Percentiles rank a stretch among this genome's conserved stretches.
These are phyloP conservation scores for Saccharomycopsis malanga DNA, from an alignment of 805 yeast species.

Conservation along the genomic window DNA sequence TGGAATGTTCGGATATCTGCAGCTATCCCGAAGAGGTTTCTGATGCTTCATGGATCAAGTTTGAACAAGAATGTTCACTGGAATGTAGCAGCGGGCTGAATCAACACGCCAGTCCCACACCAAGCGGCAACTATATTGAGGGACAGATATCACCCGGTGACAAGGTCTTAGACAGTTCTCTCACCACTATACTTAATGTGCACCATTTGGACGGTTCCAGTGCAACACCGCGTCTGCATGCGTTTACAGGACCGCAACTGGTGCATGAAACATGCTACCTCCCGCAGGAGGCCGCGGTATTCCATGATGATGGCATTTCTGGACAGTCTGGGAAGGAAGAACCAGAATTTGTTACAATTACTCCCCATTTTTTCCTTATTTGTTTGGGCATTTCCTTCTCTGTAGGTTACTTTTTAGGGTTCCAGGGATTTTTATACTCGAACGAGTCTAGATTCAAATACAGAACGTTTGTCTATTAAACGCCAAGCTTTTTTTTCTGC, in stretches of 20 bases:
- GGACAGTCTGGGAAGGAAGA: not conserved
- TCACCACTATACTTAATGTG: not conserved
- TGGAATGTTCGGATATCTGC: slow-evolving; percentile 13
- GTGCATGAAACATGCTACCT: not conserved
- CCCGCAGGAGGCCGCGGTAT: not conserved
- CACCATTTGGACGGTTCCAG: not conserved
- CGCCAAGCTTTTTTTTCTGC: not conserved
- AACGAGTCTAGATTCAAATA: not conserved
- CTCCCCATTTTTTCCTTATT: slow-evolving; percentile 10
- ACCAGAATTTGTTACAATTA: not conserved
- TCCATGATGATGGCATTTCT: not conserved
- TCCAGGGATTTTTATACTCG: slow-evolving; percentile 14
- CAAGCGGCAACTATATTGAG: no score
- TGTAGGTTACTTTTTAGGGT: slow-evolving; percentile 19
- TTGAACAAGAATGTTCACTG: not conserved
- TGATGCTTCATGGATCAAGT: slow-evolving; percentile 13
- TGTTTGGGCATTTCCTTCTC: slow-evolving; percentile 18
- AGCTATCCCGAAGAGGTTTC: slow-evolving; percentile 12
- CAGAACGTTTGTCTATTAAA: not conserved
- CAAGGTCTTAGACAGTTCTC: not conserved
- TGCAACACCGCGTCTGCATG: not conserved
- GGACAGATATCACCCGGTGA: no score
- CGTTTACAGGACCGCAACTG: no score
- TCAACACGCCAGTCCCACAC: no score
- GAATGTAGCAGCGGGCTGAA: not conserved